A percentile compares a stretch with the other conserved stretches of the same genome.
Conservation (phyloP, 1,284 basidiomycete species). For the Blastosporella zonata region DNA sequence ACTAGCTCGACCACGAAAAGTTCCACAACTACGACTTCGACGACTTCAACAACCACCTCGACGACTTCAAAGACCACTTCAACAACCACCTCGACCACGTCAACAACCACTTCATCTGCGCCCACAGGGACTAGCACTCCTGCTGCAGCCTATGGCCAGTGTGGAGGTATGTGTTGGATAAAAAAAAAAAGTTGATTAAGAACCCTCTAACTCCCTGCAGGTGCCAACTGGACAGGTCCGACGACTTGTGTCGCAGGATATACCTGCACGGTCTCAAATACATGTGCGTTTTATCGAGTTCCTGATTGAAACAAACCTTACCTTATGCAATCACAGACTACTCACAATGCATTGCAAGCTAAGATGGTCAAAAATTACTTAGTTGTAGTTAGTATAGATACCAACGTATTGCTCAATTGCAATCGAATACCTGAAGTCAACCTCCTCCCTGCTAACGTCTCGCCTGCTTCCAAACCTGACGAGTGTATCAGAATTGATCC, state of each 20-base stretch:
- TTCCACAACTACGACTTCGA: conserved; percentile 21
- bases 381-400: not conserved
- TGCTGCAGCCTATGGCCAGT: conserved; percentile 42
- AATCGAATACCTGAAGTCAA: not conserved
- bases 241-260: conserved; percentile 42
- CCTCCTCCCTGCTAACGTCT: conserved; percentile 2
- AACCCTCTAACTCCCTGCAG: conserved; percentile 16
- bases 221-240: conserved; percentile 42
- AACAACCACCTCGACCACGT: conserved; percentile 21
- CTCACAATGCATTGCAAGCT: conserved; percentile 43
- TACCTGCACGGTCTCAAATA: conserved; percentile 37
- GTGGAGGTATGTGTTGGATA: conserved; percentile 33
- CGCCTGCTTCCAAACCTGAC: conserved; percentile 46
- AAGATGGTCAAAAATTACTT: conserved; percentile 4
- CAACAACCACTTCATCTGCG: conserved; percentile 20
- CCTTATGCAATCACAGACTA: conserved; percentile 30
- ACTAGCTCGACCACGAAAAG: conserved; percentile 24
- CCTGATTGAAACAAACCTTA: not conserved
- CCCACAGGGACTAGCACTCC: conserved; percentile 23
- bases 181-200: not conserved
- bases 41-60: conserved; percentile 32
- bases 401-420: not conserved
- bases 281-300: conserved; percentile 33
- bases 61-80: conserved; percentile 21
- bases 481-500: too few relatives aligned